Base-by-base conservation (phyloP, 306 rosid species). In the Amphicarpaea edgeworthii region DNA sequence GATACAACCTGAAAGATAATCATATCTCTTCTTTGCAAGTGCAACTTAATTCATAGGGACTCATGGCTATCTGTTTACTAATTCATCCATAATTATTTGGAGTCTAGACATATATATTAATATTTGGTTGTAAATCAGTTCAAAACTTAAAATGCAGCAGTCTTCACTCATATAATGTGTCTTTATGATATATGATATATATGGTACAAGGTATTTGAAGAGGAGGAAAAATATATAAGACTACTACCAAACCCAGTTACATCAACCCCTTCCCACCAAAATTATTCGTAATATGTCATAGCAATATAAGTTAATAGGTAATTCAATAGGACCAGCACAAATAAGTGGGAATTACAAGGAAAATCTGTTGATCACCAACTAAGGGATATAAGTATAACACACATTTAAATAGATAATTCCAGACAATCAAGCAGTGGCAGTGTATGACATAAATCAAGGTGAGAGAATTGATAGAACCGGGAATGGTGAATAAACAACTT, bases 41-140 rank as follows among this genome's bases (percentile, higher is more conserved):
- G 81, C 64, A 75, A 68, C 55, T 75, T 59, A 58, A 20, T 75
- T 75, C 60, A 47, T 73, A 46, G 23, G 50, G 20, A 43, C 38
- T 20, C n/a, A 5, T 2, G 61, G 23, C 24, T 61, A 61, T 68
- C 12, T 60, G 70, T 76, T 73, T 34, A 15, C 19, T 49, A 30
- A 61, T 69, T 47, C 30, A 7, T 49, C 16, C 37, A 30, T 58
- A 45, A 59, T 59, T 64, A 51, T 70, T 42, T 10, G 54, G 21
- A 79, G 54, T 14, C 66, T 28, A 68, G 23, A 30, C 37, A 23
- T n/a, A 41, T 21, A 68, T 50, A 34, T 55, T 55, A 55, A 75
- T 69, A 59, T 62, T 70, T 49, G 55, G 23, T 57, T 11, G 26
- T 72, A 54, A 47, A 68, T 38, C 68, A 75, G 72, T 59, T 24